Base-by-base conservation (phyloP, 2,329 filamentous ascomycete species). In the Pestalotiopsis sp. region DNA sequence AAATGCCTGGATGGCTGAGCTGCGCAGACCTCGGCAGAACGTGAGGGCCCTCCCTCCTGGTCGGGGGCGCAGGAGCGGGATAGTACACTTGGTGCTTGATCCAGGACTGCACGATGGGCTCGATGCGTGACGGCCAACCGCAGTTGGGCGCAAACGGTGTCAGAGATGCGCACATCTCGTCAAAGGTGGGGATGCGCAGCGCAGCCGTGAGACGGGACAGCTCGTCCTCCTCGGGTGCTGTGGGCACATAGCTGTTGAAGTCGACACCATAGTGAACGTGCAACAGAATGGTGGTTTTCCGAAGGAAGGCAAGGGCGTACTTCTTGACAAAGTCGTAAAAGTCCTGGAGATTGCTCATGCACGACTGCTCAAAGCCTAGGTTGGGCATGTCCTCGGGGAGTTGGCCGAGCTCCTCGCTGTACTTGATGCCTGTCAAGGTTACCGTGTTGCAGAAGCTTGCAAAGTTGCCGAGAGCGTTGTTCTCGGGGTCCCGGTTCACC, bases 261-360 rank as follows among this genome's bases (percentile, higher is more conserved):
- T 97, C 93, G 65, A 98, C 90, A 20, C 95, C 95, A 76, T 93
- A 94, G 74, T 93, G 92, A 70, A 97, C 91, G 78, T 98, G 91
- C 71, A 98, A 88, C 49, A 98, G 88, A 62, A 99, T 88, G 59
- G 90, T 87, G 7, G 88, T 87, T 82, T 99, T 99, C 69, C 96
- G 92, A 52, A 99, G 84, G 82, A 98, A 99, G 0, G 90, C 86
- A n/a, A 98, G 85, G 4, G 94, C 94, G 76, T 98, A 99, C 75
- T 92, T 94, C 71, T 91, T 89, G 27, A 93, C 86, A 73, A 91
- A 89, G 9, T 80, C 80, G 73, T 90, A 88, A 78, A 87, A 87
- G 39, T 83, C 84, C 66, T 84, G 83, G 41, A 90, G 75, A 65
- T 82, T 84, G 68, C 88, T 81, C 61, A 91, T 81, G 12, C 83